Conservation (phyloP, 331 rosid genomes). For the Quercus phellos region DNA sequence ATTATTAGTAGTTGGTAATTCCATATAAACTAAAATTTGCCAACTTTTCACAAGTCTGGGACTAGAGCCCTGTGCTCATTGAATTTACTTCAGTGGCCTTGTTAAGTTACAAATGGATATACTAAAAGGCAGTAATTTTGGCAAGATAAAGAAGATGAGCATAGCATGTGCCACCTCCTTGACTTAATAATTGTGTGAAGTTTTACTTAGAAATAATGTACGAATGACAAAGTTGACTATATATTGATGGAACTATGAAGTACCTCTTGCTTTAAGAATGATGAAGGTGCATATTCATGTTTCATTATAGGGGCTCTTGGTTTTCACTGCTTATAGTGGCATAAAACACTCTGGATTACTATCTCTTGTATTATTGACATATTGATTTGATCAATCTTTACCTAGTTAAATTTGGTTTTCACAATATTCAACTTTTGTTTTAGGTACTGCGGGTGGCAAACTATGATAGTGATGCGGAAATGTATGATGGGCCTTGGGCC, state of each 20-base stretch:
- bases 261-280: not conserved
- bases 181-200: not conserved
- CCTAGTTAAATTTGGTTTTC: not conserved
- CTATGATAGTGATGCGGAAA: slow-evolving; percentile 72
- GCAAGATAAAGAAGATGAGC: not conserved
- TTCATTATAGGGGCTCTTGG: not conserved
- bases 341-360: slow-evolving; percentile 7
- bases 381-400: slow-evolving; percentile 2
- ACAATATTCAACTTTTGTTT: slow-evolving; percentile 9
- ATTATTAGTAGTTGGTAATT: not conserved
- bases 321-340: not conserved
- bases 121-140: not conserved
- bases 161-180: not conserved
- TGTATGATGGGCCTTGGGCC: slow-evolving; percentile 85
- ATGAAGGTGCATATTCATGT: not conserved
- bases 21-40: not conserved
- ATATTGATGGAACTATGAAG: not conserved
- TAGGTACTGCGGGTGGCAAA: slow-evolving; percentile 74
- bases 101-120: not conserved
- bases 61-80: not conserved
- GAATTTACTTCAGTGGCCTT: not conserved
- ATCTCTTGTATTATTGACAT: not conserved
- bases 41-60: not conserved
- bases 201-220: not conserved
- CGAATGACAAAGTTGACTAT: not conserved